Base-by-base conservation (phyloP, 345 rosid species). In the Acer saccharum region DNA sequence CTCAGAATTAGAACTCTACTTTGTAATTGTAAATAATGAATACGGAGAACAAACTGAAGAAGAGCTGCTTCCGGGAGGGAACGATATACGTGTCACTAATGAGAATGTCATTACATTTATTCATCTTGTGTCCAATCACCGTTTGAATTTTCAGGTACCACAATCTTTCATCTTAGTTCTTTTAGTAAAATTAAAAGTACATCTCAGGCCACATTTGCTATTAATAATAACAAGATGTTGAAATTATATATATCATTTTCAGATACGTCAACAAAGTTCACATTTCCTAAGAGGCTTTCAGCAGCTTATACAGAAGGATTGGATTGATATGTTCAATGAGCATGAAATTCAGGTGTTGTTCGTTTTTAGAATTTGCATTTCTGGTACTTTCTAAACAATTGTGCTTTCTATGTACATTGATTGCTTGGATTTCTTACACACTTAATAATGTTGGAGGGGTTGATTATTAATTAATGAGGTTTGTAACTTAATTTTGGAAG, bases 291-390 rank as follows among this genome's bases (percentile, higher is more conserved):
- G 93, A 84, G 99, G 99, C 41, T 91, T 96, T 89, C 94, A 96
- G 88, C 98, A 91, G 87, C 98, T 96, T 80, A 88, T 94, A 75
- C 92, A 88, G 80, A 96, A 87, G 85, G 97, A 89, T 65, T 94
- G 99, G 98, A 92, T 96, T 68, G 97, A 92, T 78, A 96, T 96
- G 99, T 94, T 96, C 77, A 90, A 96, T 66, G 99, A 96, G 83
- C 97, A 96, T 80, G 99, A 96, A 85, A 90, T 96, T 83, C 99
- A 96, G 99, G 98, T 96, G 82, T 63, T 52, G 21, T 78, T 23
- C 35, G 65, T 35, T 55, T 43, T 65, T 41, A 73, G 54, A 76
- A 21, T 81, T 61, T 27, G 9, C 21, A 35, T 39, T 29, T 55
- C 16, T 61, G 61, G 3, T 21, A n/a, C 35, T 72, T 76, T 32